Evolutionary conservation across 2,329 filamentous ascomycete species (phyloP).

Genomic region (Aspergillus pseudotamarii): DNA sequence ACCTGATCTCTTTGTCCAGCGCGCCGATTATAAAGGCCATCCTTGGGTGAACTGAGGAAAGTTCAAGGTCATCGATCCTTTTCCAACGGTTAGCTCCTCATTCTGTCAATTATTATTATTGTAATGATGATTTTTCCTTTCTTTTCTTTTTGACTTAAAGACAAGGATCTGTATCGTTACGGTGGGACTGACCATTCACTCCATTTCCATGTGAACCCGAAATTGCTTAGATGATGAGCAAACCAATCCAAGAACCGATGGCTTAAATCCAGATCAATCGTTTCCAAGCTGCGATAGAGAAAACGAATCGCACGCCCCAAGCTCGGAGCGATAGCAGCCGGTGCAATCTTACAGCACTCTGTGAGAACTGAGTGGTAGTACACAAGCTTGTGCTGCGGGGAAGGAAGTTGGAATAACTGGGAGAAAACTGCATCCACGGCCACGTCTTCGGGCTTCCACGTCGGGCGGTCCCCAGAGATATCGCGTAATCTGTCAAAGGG

Average conservation of each 20-base stretch:
- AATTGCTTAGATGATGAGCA: constrained; percentile 95
- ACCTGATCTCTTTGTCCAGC: constrained; percentile 92
- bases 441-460: constrained; percentile 98
- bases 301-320: constrained; percentile 90
- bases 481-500: constrained; percentile 85
- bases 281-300: constrained; percentile 79
- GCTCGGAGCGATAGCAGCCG: constrained; percentile 92
- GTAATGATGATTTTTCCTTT: neutral
- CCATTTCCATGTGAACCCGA: constrained; percentile 99
- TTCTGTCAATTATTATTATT: neutral
- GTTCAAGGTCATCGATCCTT: constrained; percentile 76
- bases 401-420: constrained; percentile 85
- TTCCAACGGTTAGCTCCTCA: constrained; percentile 18
- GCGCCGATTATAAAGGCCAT: constrained; percentile 92
- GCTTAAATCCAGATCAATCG: constrained; percentile 82
- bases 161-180: neutral
- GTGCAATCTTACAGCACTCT: constrained; percentile 92
- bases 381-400: constrained; percentile 87
- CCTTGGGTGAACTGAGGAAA: constrained; percentile 77
- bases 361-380: constrained; percentile 96
- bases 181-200: constrained; percentile 73
- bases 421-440: constrained; percentile 97
- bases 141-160: neutral
- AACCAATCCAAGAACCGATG: constrained; percentile 98
- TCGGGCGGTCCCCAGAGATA: constrained; percentile 64